These are phyloP conservation scores for Thelonectria rubi DNA, from an alignment of 2,329 filamentous ascomycete species.

Conservation along the genomic window DNA sequence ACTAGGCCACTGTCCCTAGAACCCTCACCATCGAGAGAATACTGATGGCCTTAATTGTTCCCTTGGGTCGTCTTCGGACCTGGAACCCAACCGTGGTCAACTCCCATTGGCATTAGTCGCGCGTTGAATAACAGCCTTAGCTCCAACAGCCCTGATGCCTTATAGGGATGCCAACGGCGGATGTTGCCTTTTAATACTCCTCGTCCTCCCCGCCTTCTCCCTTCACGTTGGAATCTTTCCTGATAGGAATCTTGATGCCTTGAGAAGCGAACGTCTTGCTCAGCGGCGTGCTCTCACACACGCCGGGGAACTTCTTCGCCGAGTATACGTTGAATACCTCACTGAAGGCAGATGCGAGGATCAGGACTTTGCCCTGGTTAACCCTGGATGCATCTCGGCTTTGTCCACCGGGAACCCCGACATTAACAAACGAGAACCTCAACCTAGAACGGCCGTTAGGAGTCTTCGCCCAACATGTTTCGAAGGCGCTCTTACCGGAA, in stretches of 20 bases:
- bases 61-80: no score
- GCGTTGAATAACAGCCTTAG: not conserved
- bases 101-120: no score
- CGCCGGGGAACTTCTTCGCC: constrained; percentile 97
- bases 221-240: constrained; percentile 77
- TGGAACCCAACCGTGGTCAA: no score
- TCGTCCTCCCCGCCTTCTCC: constrained; percentile 65
- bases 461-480: not conserved
- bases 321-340: constrained; percentile 93
- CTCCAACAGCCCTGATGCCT: not conserved
- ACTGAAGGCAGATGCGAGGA: constrained; percentile 86
- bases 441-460: constrained; percentile 54
- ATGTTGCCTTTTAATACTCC: constrained; percentile 34
- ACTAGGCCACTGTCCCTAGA: no score
- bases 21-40: no score
- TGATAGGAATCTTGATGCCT: constrained; percentile 95
- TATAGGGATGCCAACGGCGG: not conserved
- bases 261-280: constrained; percentile 94
- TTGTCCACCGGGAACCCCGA: constrained; percentile 63
- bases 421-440: constrained; percentile 82
- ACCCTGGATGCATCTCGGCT: constrained; percentile 55
- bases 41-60: no score
- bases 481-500: constrained; percentile 72
- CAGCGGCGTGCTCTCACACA: constrained; percentile 89
- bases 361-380: constrained; percentile 79